Conservation (phyloP, 73 alveolate species). For the Paramecium biaurelia region DNA sequence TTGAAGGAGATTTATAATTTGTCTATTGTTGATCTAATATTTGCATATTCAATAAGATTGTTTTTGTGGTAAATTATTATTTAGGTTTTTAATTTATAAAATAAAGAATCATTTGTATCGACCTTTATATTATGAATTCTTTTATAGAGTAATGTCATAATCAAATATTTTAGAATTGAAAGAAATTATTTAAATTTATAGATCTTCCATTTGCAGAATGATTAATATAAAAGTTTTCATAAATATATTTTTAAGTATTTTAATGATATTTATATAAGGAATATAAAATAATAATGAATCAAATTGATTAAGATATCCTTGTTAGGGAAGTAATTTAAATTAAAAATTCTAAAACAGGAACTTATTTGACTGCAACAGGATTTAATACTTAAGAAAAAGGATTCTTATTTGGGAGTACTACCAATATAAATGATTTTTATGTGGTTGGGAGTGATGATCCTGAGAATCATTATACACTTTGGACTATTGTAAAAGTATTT, state of each 20-base stretch:
- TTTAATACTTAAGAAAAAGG: not conserved
- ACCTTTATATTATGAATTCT: too few species aligned
- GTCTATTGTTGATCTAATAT: not conserved
- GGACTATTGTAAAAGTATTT: not conserved
- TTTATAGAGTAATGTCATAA: too few species aligned
- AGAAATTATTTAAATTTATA: too few species aligned
- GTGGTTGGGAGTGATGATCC: constrained; percentile 6
- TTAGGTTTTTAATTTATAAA: too few species aligned
- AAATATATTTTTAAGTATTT: too few species aligned
- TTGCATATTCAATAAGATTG: not conserved
- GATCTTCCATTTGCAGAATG: not conserved
- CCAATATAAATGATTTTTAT: not conserved
- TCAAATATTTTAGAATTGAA: not conserved
- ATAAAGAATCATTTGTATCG: too few species aligned
- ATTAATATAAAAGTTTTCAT: too few species aligned
- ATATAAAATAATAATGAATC: not conserved
- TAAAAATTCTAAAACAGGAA: not conserved
- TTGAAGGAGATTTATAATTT: not conserved
- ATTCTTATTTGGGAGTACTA: not conserved
- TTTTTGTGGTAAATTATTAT: not conserved
- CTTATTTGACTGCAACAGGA: not conserved
- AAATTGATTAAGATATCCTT: not conserved
- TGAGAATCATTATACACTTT: not conserved
- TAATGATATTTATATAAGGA: not conserved
- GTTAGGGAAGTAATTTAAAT: not conserved